Base-by-base conservation (phyloP, 1,284 basidiomycete species). In the Ustilago cynodontis region DNA sequence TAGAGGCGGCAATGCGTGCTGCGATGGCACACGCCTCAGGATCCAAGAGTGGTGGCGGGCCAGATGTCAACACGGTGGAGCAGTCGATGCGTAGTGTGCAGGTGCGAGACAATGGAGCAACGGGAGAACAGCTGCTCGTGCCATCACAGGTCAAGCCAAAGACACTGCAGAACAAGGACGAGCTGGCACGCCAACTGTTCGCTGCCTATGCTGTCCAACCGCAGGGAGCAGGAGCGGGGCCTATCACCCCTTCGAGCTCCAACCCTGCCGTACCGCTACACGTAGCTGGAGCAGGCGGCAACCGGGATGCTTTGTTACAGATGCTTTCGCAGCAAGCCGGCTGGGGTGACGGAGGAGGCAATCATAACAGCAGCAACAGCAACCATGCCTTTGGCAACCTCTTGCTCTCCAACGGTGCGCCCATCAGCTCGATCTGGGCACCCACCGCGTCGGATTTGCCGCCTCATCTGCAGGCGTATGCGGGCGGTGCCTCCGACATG, bases 1-100 rank as follows among this genome's bases (percentile, higher is more conserved):
- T 82, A 6, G 78, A 83, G n/a, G 55, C 79, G 26, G 82, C 81
- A 3, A 82, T 84, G 81, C 71, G 80, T 16, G 82, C 78, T 11
- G 70, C 81, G 5, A 77, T 77, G 50, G 59, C 45, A 2, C 60
- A 65, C n/a, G 51, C 45, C 26, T 45, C 53, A 28, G 33, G 49
- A 7, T 55, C 50, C 14, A 51, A 57, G 47, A 59, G 45, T 13
- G 63, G 51, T 11, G 47, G 26, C 2, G 41, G 41, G 3, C 45
- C 33, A 11, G 52, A 59, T 51, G 57, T 75, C 4, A 61, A 64
- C 0, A 43, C 56, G 31, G 57, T 75, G 8, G 72, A 73, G 41
- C 63, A 63, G 56, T 71, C 73, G 55, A 50, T 75, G 72, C 72
- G 65, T 33, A 58, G 50, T 33, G 71, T 70, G 3, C 56, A 68